phyloP scores from a whole-genome alignment of 73 alveolate species.

The Symbiodinium natans region DNA sequence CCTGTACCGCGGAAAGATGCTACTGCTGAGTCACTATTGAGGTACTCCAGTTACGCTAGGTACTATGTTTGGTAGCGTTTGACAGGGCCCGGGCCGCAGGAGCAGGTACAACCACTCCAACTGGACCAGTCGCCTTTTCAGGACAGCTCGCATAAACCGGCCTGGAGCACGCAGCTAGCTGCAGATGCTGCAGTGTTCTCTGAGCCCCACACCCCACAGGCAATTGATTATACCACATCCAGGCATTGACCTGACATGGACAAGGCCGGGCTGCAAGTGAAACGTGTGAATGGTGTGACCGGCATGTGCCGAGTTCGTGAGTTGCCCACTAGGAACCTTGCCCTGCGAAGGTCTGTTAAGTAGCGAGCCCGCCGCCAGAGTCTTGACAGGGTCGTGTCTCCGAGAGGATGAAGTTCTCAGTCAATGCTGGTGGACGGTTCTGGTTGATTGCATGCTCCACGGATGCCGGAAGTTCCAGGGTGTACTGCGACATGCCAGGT shows the following conservation, averaged over 20 bases:
- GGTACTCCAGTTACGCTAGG: too few species aligned
- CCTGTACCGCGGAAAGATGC: too few species aligned
- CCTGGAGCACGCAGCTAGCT: neutral
- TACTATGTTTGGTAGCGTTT: too few species aligned
- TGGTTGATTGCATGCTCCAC: too few species aligned
- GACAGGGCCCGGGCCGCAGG: conserved; percentile 31
- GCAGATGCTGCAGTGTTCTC: neutral
- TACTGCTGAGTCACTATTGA: too few species aligned
- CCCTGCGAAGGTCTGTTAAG: neutral
- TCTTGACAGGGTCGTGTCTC: conserved; percentile 23
- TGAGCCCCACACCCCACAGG: conserved; percentile 25
- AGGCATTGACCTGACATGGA: conserved; percentile 40
- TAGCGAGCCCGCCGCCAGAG: conserved; percentile 9
- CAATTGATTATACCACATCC: conserved; percentile 39
- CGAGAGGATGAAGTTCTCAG: conserved; percentile 18
- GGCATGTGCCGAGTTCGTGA: neutral
- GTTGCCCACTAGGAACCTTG: neutral
- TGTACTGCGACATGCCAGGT: too few species aligned
- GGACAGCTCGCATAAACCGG: neutral
- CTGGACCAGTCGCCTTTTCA: conserved; percentile 14
- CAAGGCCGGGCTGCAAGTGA: neutral
- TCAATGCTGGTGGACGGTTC: neutral
- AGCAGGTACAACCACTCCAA: conserved; percentile 75
- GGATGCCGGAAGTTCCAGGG: too few species aligned
- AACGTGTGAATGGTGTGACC: neutral